Base-by-base conservation (phyloP, 1,284 basidiomycete species). In the Cronartium quercuum region DNA sequence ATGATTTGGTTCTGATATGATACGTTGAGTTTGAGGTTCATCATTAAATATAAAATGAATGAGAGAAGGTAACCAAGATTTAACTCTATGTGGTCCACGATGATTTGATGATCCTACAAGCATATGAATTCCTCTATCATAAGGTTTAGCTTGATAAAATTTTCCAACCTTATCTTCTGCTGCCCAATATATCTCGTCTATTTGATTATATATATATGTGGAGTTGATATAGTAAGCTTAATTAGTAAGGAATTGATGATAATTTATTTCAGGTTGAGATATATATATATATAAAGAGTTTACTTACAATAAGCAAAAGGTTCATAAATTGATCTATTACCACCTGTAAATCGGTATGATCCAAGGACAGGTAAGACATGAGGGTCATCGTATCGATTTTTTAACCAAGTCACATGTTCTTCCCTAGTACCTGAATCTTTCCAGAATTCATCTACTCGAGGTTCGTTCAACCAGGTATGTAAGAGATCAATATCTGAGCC, bases 1-100 rank as follows among this genome's bases (percentile, higher is more conserved):
- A 70, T 76, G 70, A 69, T 79, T 84, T 0, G 86, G 86, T 77
- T 87, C 86, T 60, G 84, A 84, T 37, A 85, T 77, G 24, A 85
- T 82, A 29, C 84, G 81, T 15, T 83, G 78, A 2, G 86, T 86
- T 42, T 86, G 81, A 2, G 84, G 81, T 66, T 87, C 86, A 1
- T 82, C 81, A 24, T 86, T 81, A 82, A 87, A 86, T 64, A 83
- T 80, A 78, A 84, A 84, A 78, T 86, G 86, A 21, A 81, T 80
- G 55, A 86, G 78, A 4, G 83, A 84, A 1, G 83, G 80, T 51
- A 85, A 76, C 85, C 85, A 86, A 3, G 83, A 81, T 76, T 82
- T 82, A n/a, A 85, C 85, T 84, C 77, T 57, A 41, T 58, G 57
- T 21, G 74, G 65, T 5, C 68, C 79, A n/a, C 78, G 76, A 66